Percentiles rank a stretch among this genome's conserved stretches.
Evolutionary conservation across 139 green algal species (phyloP).

Genomic region (Chlamydomonas sp.): DNA sequence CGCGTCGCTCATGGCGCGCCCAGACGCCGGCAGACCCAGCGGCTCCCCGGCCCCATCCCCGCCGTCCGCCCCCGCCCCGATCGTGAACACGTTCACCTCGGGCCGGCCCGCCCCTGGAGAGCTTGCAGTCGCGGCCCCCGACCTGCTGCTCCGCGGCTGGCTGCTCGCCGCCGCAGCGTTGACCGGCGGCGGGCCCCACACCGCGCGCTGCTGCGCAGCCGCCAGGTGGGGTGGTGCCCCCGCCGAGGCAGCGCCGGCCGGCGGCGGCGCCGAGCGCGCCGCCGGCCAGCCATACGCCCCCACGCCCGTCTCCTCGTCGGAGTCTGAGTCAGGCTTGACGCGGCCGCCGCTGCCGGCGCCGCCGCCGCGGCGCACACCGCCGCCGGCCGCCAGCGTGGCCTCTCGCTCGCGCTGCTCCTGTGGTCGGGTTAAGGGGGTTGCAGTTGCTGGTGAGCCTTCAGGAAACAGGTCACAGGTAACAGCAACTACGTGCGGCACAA

Average conservation of each 20-base stretch:
- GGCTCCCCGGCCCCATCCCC: background rate
- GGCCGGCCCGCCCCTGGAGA: background rate
- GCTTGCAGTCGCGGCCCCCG: background rate
- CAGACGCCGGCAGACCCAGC: background rate
- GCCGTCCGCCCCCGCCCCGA: background rate
- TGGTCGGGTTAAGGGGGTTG: no score
- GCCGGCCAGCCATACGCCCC: slow-evolving; percentile 23
- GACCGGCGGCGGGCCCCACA: slow-evolving; percentile 14
- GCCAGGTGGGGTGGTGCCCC: background rate
- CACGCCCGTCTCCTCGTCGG: slow-evolving; percentile 7
- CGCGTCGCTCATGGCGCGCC: background rate
- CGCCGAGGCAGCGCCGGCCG: background rate
- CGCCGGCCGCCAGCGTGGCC: background rate
- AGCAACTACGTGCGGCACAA: no score
- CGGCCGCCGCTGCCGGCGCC: slow-evolving; percentile 5
- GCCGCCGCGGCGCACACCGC: background rate
- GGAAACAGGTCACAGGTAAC: no score
- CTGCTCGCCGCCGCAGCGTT: background rate
- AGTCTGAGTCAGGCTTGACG: slow-evolving; percentile 17
- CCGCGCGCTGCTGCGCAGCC: background rate
- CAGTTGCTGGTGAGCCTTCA: no score
- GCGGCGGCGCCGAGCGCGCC: background rate
- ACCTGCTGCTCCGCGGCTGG: background rate
- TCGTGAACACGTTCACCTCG: slow-evolving; percentile 14
- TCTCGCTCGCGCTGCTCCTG: slow-evolving; percentile 36